These are phyloP conservation scores for Tephrocybe sp. DNA, from an alignment of 768 basidiomycete genomes.

Conservation along the genomic window DNA sequence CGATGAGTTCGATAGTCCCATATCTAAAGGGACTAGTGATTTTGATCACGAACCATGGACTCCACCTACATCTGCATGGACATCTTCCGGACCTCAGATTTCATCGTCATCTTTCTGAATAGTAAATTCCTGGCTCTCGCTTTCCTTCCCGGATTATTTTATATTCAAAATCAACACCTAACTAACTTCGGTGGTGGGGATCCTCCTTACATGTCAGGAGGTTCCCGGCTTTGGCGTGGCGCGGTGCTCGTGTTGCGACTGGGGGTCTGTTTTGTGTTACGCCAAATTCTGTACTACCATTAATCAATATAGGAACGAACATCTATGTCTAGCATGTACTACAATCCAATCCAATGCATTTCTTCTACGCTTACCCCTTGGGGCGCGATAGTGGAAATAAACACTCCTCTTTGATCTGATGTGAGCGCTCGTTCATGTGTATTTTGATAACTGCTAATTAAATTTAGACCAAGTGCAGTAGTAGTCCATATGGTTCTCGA, in stretches of 20 bases:
- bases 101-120: not conserved
- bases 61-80: conserved; percentile 10
- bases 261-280: not conserved
- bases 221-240: not conserved
- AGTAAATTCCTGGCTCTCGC: not conserved
- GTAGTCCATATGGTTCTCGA: too few relatives aligned
- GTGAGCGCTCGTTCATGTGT: too few relatives aligned
- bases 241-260: not conserved
- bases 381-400: too few relatives aligned
- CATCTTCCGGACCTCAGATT: not conserved
- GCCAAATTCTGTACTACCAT: not conserved
- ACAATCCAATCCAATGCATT: not conserved
- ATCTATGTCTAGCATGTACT: not conserved
- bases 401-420: too few relatives aligned
- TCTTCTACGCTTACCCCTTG: too few relatives aligned
- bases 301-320: not conserved
- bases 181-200: too few relatives aligned
- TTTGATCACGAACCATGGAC: conserved; percentile 5
- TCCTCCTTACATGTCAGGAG: not conserved
- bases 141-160: conserved; percentile 3
- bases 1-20: not conserved
- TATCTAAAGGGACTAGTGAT: not conserved
- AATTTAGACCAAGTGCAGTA: too few relatives aligned
- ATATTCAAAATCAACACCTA: conserved; percentile 4
- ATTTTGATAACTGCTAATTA: too few relatives aligned